These are phyloP conservation scores for Lactifluus hygrophoroides DNA, from an alignment of 768 basidiomycete genomes.

Conservation along the genomic window DNA sequence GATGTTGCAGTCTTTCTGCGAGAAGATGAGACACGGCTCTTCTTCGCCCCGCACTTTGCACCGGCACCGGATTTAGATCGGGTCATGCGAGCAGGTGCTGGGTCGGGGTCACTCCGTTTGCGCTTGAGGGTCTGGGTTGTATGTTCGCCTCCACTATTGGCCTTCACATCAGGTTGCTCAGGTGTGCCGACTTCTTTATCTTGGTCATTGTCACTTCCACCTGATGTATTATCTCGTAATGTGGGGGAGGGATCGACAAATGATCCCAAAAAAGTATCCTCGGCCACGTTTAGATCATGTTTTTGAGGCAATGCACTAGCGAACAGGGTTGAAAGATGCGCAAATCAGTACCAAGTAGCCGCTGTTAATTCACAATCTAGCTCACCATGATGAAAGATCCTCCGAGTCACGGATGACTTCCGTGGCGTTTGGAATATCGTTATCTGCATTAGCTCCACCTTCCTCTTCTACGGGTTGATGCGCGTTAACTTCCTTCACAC, in stretches of 20 bases:
- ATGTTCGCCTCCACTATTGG: background rate
- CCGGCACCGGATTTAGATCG: conserved; percentile 20
- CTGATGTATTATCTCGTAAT: background rate
- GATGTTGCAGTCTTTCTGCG: background rate
- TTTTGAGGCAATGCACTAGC: background rate
- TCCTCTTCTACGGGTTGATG: background rate
- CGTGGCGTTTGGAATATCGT: background rate
- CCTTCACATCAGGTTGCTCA: background rate
- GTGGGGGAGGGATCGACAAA: background rate
- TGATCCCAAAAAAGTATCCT: background rate
- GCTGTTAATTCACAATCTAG: background rate
- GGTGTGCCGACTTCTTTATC: background rate
- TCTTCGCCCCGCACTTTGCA: conserved; percentile 4
- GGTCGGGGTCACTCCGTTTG: conserved; percentile 21
- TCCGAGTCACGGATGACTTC: background rate
- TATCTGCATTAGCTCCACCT: background rate
- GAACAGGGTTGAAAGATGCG: background rate
- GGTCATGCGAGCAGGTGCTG: conserved; percentile 20
- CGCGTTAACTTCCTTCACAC: background rate
- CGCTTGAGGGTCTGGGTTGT: conserved; percentile 20
- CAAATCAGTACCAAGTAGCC: background rate
- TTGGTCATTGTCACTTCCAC: background rate
- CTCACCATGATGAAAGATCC: background rate
- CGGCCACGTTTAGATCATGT: background rate
- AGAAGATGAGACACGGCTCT: background rate